phyloP scores from a whole-genome alignment of 495 filamentous ascomycete species.

The Baudoinia panamericana region DNA sequence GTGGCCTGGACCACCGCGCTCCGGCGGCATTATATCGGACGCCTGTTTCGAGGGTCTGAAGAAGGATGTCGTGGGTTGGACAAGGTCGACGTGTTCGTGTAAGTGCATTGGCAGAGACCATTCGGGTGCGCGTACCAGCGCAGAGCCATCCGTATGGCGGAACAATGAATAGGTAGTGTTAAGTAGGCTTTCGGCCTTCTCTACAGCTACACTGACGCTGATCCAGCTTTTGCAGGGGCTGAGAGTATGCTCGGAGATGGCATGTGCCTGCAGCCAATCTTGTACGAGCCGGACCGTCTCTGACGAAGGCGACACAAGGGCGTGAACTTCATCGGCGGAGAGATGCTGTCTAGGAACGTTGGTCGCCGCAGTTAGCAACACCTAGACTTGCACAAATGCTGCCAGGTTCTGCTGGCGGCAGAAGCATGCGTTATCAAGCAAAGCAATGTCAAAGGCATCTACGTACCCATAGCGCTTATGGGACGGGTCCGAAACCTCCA shows the following conservation, averaged over 20 bases:
- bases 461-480: slow-evolving; percentile 35
- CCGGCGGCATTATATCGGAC: neutral
- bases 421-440: too few species aligned
- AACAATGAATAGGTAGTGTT: slow-evolving; percentile 35
- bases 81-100: slow-evolving; percentile 45
- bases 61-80: slow-evolving; percentile 60
- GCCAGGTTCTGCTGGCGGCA: too few species aligned
- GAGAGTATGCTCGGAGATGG: slow-evolving; percentile 21
- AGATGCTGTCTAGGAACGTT: slow-evolving; percentile 11
- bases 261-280: slow-evolving; percentile 34
- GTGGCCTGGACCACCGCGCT: neutral
- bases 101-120: slow-evolving; percentile 44
- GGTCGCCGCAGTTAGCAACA: too few species aligned
- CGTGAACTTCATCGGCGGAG: slow-evolving; percentile 28
- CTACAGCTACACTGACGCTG: slow-evolving; percentile 27
- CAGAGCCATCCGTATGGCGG: slow-evolving; percentile 30
- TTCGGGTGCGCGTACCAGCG: slow-evolving; percentile 30
- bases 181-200: slow-evolving; percentile 30
- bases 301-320: slow-evolving; percentile 27
- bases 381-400: too few species aligned
- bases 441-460: too few species aligned
- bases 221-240: slow-evolving; percentile 35
- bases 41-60: slow-evolving; percentile 20
- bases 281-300: slow-evolving; percentile 27
- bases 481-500: slow-evolving; percentile 35